Conservation (phyloP, 805 yeast genomes). For the Dipodascus geniculatus region DNA sequence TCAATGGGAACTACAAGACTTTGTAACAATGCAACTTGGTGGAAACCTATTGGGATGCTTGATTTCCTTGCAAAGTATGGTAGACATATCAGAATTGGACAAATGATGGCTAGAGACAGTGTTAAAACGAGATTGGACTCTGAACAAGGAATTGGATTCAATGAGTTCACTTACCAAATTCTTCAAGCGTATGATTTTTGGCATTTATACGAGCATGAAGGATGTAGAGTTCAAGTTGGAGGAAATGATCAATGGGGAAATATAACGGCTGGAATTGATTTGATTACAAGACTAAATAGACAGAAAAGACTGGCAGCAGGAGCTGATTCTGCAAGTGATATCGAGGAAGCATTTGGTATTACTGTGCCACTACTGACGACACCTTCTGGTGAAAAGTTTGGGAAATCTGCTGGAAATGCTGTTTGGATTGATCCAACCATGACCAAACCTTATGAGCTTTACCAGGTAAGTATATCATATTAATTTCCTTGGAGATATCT, state of each 20-base stretch:
- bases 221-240: constrained; percentile 69
- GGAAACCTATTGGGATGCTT: constrained; percentile 65
- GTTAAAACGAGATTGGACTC: constrained; percentile 62
- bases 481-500: no score
- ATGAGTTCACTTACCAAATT: constrained; percentile 88
- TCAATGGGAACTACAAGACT: constrained; percentile 23
- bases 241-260: constrained; percentile 99
- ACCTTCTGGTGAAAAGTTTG: constrained; percentile 84
- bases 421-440: constrained; percentile 67
- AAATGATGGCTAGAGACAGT: constrained; percentile 84
- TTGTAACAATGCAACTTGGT: constrained; percentile 73
- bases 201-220: constrained; percentile 49
- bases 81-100: constrained; percentile 61
- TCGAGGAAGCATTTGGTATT: constrained; percentile 42
- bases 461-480: constrained; percentile 33
- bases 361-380: constrained; percentile 88
- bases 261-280: constrained; percentile 88
- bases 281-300: constrained; percentile 47
- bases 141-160: constrained; percentile 75
- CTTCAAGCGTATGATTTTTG: constrained; percentile 91
- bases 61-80: constrained; percentile 74
- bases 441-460: constrained; percentile 72
- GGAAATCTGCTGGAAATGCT: constrained; percentile 96
- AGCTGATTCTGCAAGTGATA: neutral
- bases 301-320: constrained; percentile 9